Conservation (phyloP, 306 rosid species). For the Vachellia collinsii region DNA sequence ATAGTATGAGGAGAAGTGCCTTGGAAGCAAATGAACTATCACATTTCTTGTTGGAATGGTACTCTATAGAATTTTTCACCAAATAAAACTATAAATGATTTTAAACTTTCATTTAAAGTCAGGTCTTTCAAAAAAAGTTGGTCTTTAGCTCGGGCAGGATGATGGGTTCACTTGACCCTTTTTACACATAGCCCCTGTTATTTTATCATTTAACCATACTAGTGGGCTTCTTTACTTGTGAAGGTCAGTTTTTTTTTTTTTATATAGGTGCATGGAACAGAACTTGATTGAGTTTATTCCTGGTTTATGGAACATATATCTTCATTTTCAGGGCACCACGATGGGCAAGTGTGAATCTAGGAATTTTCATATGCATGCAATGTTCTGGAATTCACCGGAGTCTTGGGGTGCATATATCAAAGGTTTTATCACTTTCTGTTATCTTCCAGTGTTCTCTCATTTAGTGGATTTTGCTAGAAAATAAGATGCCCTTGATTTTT, state of each 20-base stretch:
- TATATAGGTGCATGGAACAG: neutral
- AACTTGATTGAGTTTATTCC: constrained; percentile 7
- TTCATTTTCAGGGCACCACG: constrained; percentile 80
- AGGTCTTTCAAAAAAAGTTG: neutral
- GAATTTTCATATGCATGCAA: constrained; percentile 92
- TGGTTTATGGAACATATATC: constrained; percentile 11
- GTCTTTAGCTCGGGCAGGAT: neutral
- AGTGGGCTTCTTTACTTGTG: constrained; percentile 1
- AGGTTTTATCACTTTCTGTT: constrained; percentile 50
- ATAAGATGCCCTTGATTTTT: neutral
- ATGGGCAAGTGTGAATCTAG: constrained; percentile 97
- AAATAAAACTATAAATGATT: neutral
- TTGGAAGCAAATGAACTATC: constrained; percentile 10
- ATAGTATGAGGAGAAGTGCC: neutral
- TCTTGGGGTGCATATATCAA: constrained; percentile 95
- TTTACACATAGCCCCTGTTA: neutral
- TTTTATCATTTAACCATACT: neutral
- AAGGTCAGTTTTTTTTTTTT: neutral
- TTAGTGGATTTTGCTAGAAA: no score
- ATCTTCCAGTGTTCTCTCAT: neutral
- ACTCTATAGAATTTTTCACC: no score
- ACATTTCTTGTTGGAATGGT: neutral
- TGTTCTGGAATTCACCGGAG: constrained; percentile 97
- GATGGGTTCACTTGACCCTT: neutral
- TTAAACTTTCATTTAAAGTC: neutral